Evolutionary conservation across 352 stramenopile genomes (phyloP), one percentile per base, ranked within the genome.

Genomic region (Phytophthora europaea): DNA sequence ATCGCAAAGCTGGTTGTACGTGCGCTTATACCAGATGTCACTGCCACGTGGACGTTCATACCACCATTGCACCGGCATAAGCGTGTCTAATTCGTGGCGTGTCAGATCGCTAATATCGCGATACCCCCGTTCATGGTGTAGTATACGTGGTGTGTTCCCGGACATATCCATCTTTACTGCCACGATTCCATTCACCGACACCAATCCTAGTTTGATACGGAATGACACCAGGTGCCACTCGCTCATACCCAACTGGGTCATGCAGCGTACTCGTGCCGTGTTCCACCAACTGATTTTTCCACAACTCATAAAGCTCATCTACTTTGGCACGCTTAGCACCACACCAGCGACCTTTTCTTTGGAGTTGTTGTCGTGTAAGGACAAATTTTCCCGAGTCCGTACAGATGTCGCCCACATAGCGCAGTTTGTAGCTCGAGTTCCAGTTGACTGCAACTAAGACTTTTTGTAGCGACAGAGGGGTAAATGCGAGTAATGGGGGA

Each of bases 21-120:
- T 65, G 1, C 43, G 59, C 36, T 61, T 18, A 38, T 68, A 68
- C 61, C 61, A 68, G n/a, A 68, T 54, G 55, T 68, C 61, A 34
- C 61, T 68, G 3, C 51, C 51, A 6, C 51, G 6, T 28, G 34
- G 50, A 5, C 34, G 20, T 40, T 68, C 20, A 20, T 61, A 55
- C 61, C 61, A 61, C 61, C 61, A 68, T 2, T 15, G 50, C 16
- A 68, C 12, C 8, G 36, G 52, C 9, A 68, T 61, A 7, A 58
- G 6, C 12, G 9, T 33, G 1, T 22, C 36, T 4, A 50, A 28
- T 58, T 16, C 3, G 38, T 13, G n/a, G n/a, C n/a, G n/a, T 16
- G 6, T 26, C 4, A 40, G 3, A 18, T 62, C 47, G 7, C 13
- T 47, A 3, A 47, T 56, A 40, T 10, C 31, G 31, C 34, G 12